These are phyloP conservation scores for Corchorus olitorius DNA, from an alignment of 345 rosid species.

Conservation along the genomic window DNA sequence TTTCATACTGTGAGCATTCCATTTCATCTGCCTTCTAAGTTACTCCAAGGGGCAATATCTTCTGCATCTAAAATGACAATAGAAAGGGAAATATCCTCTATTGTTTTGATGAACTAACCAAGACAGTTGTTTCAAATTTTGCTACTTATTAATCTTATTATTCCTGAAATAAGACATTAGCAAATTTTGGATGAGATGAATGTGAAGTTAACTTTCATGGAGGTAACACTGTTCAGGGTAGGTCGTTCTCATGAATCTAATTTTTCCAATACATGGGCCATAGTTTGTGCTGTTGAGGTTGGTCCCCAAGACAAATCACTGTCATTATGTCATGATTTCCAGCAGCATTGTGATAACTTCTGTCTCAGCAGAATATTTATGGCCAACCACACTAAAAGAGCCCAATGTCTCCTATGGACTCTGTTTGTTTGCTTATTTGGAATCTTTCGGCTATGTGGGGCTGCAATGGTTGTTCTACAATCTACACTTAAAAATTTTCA, in stretches of 20 bases:
- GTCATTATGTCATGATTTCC: constrained; percentile 58
- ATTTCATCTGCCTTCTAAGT: constrained; percentile 13
- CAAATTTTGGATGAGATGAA: constrained; percentile 36
- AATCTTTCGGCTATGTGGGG: constrained; percentile 41
- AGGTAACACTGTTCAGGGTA: constrained; percentile 28
- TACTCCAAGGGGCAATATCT: background rate
- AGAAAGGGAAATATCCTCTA: background rate
- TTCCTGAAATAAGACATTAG: constrained; percentile 4
- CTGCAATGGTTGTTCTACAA: constrained; percentile 27
- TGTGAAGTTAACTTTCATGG: constrained; percentile 22
- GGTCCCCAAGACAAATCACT: constrained; percentile 61
- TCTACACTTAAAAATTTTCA: constrained; percentile 17
- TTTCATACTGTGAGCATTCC: constrained; percentile 26
- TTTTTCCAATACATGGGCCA: constrained; percentile 42
- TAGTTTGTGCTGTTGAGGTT: constrained; percentile 28
- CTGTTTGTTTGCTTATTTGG: constrained; percentile 34
- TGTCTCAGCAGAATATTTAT: constrained; percentile 61
- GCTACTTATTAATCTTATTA: background rate
- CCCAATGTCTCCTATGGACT: constrained; percentile 28
- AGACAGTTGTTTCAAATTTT: background rate
- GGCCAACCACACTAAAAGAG: constrained; percentile 49
- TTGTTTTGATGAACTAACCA: background rate
- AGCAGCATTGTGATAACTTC: constrained; percentile 57
- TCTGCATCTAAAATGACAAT: background rate
- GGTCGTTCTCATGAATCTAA: constrained; percentile 29